Conservation (phyloP, 2,329 filamentous ascomycete genomes). For the Alternaria tenuissima region DNA sequence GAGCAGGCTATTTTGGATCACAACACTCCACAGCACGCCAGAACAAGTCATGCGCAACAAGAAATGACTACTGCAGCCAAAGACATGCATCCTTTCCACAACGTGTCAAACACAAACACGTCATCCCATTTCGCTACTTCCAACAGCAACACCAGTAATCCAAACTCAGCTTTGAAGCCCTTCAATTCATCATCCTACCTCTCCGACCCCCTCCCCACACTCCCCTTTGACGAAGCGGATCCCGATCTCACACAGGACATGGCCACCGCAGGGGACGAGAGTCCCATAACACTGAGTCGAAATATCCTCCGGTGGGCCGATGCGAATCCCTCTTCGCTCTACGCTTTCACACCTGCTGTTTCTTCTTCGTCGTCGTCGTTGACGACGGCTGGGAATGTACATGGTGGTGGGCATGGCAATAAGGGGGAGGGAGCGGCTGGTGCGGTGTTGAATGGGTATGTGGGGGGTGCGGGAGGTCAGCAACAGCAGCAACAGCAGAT, state of each 20-base stretch:
- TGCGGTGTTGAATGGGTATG: not conserved
- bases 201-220: constrained; percentile 12
- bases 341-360: not conserved
- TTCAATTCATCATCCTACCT: constrained; percentile 15
- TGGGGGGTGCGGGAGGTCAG: not conserved
- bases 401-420: not conserved
- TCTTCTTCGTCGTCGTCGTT: not conserved
- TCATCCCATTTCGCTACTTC: not conserved
- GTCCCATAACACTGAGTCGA: constrained; percentile 47
- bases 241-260: constrained; percentile 26
- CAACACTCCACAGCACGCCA: not conserved
- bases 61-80: not conserved
- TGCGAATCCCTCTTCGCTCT: constrained; percentile 35
- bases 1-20: not conserved
- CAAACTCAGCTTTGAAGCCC: constrained; percentile 6
- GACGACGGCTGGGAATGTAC: not conserved
- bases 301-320: constrained; percentile 53
- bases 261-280: constrained; percentile 27
- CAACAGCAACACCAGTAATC: not conserved
- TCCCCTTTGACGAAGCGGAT: constrained; percentile 20
- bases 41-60: not conserved
- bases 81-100: not conserved
- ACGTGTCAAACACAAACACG: not conserved
- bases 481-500: not conserved
- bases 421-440: not conserved